phyloP scores from a whole-genome alignment of 2,329 filamentous ascomycete genomes.

The Stagonosporopsis rhizophila region DNA sequence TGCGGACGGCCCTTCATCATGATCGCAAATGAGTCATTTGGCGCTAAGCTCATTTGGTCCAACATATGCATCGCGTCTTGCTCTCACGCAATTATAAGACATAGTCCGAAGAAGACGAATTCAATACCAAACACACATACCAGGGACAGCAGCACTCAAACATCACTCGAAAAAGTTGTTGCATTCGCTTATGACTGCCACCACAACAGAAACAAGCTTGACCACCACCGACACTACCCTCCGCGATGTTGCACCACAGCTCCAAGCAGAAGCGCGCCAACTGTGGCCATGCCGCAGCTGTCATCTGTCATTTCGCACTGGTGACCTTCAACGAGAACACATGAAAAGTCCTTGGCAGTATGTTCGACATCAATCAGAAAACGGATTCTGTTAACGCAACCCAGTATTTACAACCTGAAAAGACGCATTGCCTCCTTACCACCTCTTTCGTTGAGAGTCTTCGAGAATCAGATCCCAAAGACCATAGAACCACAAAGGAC shows the following conservation, averaged over 20 bases:
- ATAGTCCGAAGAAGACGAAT: not conserved
- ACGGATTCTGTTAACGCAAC: not conserved
- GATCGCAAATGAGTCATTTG: constrained; percentile 8
- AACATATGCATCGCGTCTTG: too few species aligned
- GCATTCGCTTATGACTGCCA: not conserved
- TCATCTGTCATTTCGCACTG: not conserved
- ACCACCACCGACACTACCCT: not conserved
- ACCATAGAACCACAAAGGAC: not conserved
- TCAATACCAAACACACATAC: not conserved
- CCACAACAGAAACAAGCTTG: not conserved
- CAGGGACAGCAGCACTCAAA: not conserved
- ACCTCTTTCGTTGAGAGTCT: not conserved
- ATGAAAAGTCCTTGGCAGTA: constrained; percentile 14
- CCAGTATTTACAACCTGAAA: constrained; percentile 12
- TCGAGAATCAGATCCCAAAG: not conserved
- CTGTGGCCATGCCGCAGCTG: constrained; percentile 3
- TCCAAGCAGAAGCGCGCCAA: not conserved
- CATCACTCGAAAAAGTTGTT: too few species aligned
- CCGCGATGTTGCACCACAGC: not conserved
- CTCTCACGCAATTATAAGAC: not conserved
- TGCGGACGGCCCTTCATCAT: not conserved
- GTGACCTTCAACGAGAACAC: constrained; percentile 2
- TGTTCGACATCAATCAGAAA: not conserved
- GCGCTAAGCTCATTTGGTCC: not conserved
- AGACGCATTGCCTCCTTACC: constrained; percentile 6